A percentile compares a stretch with the other conserved stretches of the same genome.
These are phyloP conservation scores for Candida pseudoviswanathii DNA, from an alignment of 1,139 yeast genomes.

Conservation along the genomic window DNA sequence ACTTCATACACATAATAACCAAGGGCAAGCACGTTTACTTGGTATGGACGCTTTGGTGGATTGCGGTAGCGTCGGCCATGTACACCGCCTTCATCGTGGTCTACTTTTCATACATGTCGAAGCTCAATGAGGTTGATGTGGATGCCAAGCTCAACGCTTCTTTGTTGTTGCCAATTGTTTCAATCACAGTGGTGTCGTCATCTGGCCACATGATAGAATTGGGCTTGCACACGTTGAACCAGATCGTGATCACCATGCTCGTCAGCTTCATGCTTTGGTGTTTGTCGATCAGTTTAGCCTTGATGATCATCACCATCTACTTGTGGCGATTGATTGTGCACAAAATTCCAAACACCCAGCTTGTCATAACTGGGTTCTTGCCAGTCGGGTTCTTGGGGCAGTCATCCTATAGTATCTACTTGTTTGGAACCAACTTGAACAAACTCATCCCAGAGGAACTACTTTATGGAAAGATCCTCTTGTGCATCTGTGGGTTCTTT, in stretches of 20 bases:
- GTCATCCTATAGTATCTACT: conserved; percentile 68
- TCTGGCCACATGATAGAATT: conserved; percentile 58
- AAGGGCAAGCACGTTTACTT: conserved; percentile 20
- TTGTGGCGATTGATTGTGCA: conserved; percentile 58
- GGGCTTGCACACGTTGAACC: conserved; percentile 40
- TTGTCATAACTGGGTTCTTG: conserved; percentile 29
- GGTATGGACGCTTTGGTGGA: conserved; percentile 21
- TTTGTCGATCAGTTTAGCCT: conserved; percentile 64
- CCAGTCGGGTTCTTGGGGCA: conserved; percentile 64
- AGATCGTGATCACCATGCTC: conserved; percentile 54
- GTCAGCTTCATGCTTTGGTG: conserved; percentile 65
- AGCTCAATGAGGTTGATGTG: conserved; percentile 22
- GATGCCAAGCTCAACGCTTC: conserved; percentile 38
- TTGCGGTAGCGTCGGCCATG: conserved; percentile 51
- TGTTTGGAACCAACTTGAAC: conserved; percentile 50
- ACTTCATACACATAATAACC: conserved; percentile 47
- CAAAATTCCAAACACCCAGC: conserved; percentile 55
- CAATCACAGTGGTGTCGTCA: conserved; percentile 74
- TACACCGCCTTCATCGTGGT: conserved; percentile 59
- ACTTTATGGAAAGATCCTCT: conserved; percentile 21
- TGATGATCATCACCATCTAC: conserved; percentile 57
- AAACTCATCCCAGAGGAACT: conserved; percentile 16
- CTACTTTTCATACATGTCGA: conserved; percentile 43
- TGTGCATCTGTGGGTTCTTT: conserved; percentile 24
- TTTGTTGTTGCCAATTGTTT: conserved; percentile 68